Percentiles rank a stretch among this genome's conserved stretches.
These are phyloP conservation scores for Ziziphus jujuba DNA, from an alignment of 306 rosid species.

Conservation along the genomic window DNA sequence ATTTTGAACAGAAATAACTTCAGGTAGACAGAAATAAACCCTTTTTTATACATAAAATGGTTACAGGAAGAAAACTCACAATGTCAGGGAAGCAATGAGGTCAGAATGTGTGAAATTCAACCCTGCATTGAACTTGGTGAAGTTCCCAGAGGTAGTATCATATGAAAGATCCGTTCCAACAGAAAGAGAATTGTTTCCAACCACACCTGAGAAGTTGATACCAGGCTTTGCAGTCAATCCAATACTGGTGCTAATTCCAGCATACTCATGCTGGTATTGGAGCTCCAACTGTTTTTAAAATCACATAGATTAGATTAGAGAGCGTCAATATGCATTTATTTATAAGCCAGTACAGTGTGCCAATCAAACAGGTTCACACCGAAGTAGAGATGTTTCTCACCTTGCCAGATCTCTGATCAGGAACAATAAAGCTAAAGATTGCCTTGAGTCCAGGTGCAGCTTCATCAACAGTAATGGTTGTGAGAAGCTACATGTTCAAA, in stretches of 20 bases:
- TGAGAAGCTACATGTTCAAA: conserved; percentile 50
- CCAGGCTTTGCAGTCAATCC: conserved; percentile 87
- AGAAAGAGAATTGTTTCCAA: conserved; percentile 64
- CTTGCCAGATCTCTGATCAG: conserved; percentile 94
- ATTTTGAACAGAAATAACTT: not conserved
- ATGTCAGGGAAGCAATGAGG: conserved; percentile 70
- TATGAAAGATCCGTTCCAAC: conserved; percentile 82
- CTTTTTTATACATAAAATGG: too few relatives aligned
- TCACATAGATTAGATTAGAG: not conserved
- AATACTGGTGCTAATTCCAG: conserved; percentile 84
- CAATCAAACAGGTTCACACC: not conserved
- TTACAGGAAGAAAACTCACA: conserved; percentile 58
- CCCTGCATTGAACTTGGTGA: conserved; percentile 74
- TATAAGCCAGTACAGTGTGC: not conserved
- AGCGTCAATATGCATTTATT: not conserved
- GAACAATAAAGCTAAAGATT: conserved; percentile 73
- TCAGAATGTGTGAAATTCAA: conserved; percentile 72
- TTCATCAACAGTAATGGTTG: conserved; percentile 88
- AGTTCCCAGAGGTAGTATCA: conserved; percentile 85
- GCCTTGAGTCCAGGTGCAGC: conserved; percentile 92
- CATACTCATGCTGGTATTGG: conserved; percentile 87
- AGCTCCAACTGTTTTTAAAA: conserved; percentile 70
- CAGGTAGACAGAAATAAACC: not conserved
- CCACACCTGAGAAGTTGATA: conserved; percentile 84
- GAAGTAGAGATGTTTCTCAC: conserved; percentile 30